Conservation (phyloP, 805 yeast genomes). For the Grigorovia transvaalensis region DNA sequence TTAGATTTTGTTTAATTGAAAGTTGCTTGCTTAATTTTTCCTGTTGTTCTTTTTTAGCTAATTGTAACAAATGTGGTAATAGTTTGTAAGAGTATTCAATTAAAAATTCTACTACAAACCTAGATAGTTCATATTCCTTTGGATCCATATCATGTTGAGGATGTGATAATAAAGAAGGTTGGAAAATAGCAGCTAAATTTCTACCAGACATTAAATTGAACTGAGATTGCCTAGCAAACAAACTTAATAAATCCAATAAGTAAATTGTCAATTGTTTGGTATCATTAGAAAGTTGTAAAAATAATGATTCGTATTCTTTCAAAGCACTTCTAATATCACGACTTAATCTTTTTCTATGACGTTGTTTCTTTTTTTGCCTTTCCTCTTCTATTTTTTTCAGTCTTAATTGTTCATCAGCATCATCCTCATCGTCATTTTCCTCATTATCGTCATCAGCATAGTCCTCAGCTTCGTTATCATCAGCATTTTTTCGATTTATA, state of each 20-base stretch:
- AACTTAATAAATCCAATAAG: conserved; percentile 72
- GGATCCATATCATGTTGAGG: conserved; percentile 90
- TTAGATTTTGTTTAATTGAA: not conserved
- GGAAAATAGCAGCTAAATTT: conserved; percentile 91
- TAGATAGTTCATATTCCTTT: conserved; percentile 79
- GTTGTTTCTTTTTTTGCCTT: conserved; percentile 32
- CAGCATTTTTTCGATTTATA: not conserved
- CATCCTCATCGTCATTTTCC: conserved; percentile 4
- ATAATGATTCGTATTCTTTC: conserved; percentile 56
- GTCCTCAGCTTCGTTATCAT: not conserved
- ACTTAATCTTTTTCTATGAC: conserved; percentile 46
- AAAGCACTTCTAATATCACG: conserved; percentile 60
- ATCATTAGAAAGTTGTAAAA: conserved; percentile 61
- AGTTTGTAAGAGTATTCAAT: conserved; percentile 76
- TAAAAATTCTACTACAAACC: conserved; percentile 77
- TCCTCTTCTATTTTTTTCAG: conserved; percentile 6
- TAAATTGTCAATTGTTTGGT: conserved; percentile 78
- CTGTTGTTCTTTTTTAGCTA: conserved; percentile 21
- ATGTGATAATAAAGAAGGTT: conserved; percentile 90
- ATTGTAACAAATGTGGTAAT: conserved; percentile 43
- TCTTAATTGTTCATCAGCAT: conserved; percentile 5
- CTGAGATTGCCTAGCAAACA: conserved; percentile 69
- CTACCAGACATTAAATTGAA: conserved; percentile 85
- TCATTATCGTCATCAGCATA: not conserved
- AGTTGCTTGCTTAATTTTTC: not conserved